Base-by-base conservation (phyloP, 2,329 filamentous ascomycete species). In the Phyllosticta capitalensis region DNA sequence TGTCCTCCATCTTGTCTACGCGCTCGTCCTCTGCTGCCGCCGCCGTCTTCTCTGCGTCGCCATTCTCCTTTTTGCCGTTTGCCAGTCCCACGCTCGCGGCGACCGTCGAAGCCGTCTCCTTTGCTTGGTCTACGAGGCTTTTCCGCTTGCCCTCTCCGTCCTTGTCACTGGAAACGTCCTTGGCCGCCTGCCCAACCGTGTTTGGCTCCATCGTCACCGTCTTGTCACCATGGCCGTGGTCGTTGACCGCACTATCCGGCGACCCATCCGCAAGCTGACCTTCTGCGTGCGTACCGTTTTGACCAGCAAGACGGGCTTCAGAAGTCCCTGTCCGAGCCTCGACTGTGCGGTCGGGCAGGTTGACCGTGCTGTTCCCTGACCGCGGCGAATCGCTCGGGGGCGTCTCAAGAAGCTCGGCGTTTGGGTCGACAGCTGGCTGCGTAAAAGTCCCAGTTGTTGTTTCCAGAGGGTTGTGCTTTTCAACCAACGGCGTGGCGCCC, bases 151-250 rank as follows among this genome's bases (percentile, higher is more conserved):
- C 68, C 55, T 71, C 67, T 9, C 67, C 67, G 9, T 21, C 30
- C 22, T 52, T 64, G 55, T 68, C 66, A 2, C 75, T 65, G 0
- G 74, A 69, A 33, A 74, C 72, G 54, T 78, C 76, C 65, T 80
- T 80, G 9, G 76, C 74, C 54, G 76, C 77, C 64, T 80, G 78
- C 2, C 77, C 76, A 24, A 79, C 71, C 10, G 77, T 80, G 56
- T 67, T 66, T 14, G 78, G 75, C 63, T 80, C 78, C 71, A 79
- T 77, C 5, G 76, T 73, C 9, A 70, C 68, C 14, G 74, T 75
- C 64, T 74, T 75, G 60, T 77, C 75, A 55, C 77, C 76, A 61
- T 75, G 65, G 14, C 74, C 74, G 61, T 78, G 73, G 56, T 74
- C 67, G 21, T 72, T 71, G 6, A 71, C 65, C 3, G 74, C 71